A percentile compares a stretch with the other conserved stretches of the same genome.
phyloP scores from a whole-genome alignment of 331 rosid genomes.

The Pyrus hybrid region DNA sequence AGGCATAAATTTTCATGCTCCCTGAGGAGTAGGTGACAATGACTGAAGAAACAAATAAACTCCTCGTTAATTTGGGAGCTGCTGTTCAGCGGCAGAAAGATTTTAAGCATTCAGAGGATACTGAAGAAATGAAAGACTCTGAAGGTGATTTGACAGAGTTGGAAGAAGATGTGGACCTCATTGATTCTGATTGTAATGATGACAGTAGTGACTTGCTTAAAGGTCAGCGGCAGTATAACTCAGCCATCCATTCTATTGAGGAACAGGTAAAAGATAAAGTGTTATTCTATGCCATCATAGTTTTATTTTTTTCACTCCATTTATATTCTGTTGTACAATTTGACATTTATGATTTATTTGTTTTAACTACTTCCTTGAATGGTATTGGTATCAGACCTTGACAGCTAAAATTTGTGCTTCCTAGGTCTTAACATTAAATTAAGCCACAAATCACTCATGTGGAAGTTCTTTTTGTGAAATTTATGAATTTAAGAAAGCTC shows the following conservation, averaged over 20 bases:
- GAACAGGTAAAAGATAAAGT: slow-evolving; percentile 56
- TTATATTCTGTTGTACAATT: background rate
- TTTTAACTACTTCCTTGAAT: background rate
- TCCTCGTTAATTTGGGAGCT: slow-evolving; percentile 93
- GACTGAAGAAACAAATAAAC: slow-evolving; percentile 80
- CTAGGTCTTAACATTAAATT: background rate
- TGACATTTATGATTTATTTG: background rate
- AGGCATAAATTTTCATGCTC: background rate
- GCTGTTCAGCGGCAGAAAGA: slow-evolving; percentile 99
- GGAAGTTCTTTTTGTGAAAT: background rate
- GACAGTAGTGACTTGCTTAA: slow-evolving; percentile 87
- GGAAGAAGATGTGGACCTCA: slow-evolving; percentile 67
- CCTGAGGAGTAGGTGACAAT: background rate
- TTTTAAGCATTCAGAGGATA: slow-evolving; percentile 62
- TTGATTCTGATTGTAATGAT: slow-evolving; percentile 69
- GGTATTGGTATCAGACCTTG: background rate
- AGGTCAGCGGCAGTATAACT: slow-evolving; percentile 97
- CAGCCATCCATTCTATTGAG: slow-evolving; percentile 95
- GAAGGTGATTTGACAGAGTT: slow-evolving; percentile 72
- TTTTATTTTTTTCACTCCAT: slow-evolving; percentile 1
- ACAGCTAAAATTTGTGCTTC: background rate
- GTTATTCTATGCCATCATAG: background rate
- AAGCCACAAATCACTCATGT: background rate
- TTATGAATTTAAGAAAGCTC: background rate
- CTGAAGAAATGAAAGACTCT: slow-evolving; percentile 68